A percentile compares a stretch with the other conserved stretches of the same genome.
These are phyloP conservation scores for Malassezia psittaci DNA, from an alignment of 1,284 basidiomycete genomes.

Conservation along the genomic window DNA sequence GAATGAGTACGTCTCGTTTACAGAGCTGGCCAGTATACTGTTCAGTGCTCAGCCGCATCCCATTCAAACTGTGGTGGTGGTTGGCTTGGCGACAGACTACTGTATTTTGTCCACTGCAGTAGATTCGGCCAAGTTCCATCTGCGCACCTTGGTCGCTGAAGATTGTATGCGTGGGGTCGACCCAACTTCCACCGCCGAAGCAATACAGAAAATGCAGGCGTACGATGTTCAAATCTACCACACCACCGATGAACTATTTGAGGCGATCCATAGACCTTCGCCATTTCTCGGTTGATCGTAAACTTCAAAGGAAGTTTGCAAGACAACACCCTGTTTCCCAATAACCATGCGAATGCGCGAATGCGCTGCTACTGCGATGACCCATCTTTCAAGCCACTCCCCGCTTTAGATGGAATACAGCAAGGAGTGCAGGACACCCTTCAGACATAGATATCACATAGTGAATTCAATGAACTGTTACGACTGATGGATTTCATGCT, in stretches of 20 bases:
- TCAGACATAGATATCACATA: no score
- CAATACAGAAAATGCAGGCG: slow-evolving; percentile 1
- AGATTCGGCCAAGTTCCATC: slow-evolving; percentile 51
- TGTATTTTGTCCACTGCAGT: slow-evolving; percentile 53
- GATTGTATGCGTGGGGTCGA: slow-evolving; percentile 20
- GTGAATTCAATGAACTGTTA: no score
- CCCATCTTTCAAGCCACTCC: no score
- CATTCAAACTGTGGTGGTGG: slow-evolving; percentile 53
- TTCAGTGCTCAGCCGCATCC: slow-evolving; percentile 19
- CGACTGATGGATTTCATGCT: no score
- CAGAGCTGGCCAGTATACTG: slow-evolving; percentile 12
- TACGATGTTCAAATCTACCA: not conserved
- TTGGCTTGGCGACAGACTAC: slow-evolving; percentile 59
- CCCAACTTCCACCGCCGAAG: not conserved
- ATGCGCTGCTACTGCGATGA: no score
- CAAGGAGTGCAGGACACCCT: no score
- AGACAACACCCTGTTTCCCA: not conserved
- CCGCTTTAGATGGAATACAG: no score
- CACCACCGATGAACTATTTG: not conserved
- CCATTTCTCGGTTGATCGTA: not conserved
- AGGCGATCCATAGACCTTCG: not conserved
- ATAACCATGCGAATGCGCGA: no score
- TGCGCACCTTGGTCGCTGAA: slow-evolving; percentile 48
- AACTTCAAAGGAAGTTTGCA: no score
- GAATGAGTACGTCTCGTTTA: slow-evolving; percentile 18